Conservation (phyloP, 441 rosid genomes). For the Sinapis alba region DNA sequence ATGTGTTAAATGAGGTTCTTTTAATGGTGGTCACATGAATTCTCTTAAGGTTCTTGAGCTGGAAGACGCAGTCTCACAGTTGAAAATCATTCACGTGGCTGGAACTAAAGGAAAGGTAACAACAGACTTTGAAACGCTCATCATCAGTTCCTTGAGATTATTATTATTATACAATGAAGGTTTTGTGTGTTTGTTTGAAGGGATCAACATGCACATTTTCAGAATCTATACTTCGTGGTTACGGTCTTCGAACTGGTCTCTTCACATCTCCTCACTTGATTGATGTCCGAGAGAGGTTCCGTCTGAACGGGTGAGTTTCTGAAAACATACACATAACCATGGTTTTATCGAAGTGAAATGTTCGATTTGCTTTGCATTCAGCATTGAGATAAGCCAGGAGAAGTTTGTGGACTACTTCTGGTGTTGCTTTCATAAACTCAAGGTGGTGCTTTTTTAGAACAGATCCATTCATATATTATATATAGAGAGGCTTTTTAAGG, state of each 20-base stretch:
- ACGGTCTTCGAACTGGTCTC: conserved; percentile 85
- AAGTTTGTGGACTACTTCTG: conserved; percentile 91
- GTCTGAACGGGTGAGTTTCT: conserved; percentile 76
- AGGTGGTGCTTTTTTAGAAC: conserved; percentile 43
- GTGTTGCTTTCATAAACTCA: conserved; percentile 87
- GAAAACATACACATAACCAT: not conserved
- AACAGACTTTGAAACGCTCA: not conserved
- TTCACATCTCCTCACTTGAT: conserved; percentile 96
- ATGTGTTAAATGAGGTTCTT: not conserved
- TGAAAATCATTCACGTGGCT: conserved; percentile 91
- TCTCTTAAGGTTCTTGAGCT: conserved; percentile 63
- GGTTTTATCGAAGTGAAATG: not conserved
- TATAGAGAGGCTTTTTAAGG: not conserved
- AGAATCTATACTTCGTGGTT: conserved; percentile 79
- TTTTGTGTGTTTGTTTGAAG: conserved; percentile 38
- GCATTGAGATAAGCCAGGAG: conserved; percentile 75
- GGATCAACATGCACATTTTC: conserved; percentile 89
- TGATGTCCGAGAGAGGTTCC: conserved; percentile 90
- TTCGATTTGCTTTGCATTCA: conserved; percentile 37
- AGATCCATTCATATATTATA: not conserved
- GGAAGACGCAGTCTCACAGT: conserved; percentile 64
- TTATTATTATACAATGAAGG: conserved; percentile 34
- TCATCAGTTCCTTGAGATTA: conserved; percentile 37
- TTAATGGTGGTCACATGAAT: conserved; percentile 32
- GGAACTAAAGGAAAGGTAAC: conserved; percentile 96